Conservation (phyloP, 2,329 filamentous ascomycete genomes). For the Colletotrichum somersetense region DNA sequence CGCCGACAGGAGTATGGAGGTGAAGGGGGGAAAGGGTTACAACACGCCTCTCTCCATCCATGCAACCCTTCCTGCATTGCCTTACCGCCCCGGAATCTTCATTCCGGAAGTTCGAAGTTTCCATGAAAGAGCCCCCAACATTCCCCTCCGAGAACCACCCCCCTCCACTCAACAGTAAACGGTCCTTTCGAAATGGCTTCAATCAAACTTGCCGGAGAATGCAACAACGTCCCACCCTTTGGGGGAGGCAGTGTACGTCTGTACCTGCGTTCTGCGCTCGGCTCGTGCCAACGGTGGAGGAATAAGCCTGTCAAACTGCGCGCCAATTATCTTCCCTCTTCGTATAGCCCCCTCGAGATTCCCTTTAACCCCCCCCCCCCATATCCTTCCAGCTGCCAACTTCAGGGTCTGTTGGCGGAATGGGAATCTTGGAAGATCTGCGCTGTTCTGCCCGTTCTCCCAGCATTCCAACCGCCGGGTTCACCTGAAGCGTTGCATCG, state of each 20-base stretch:
- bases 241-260: constrained; percentile 23
- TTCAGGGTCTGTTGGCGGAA: constrained; percentile 25
- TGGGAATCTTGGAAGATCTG: constrained; percentile 42
- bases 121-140: background rate
- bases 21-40: background rate
- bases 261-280: constrained; percentile 40
- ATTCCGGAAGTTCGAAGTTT: background rate
- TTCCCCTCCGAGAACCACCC: background rate
- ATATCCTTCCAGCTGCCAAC: constrained; percentile 28
- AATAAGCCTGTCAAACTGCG: background rate
- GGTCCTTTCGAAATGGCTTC: constrained; percentile 11
- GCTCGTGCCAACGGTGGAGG: constrained; percentile 6
- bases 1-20: constrained; percentile 17
- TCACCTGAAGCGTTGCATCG: constrained; percentile 41
- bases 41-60: constrained; percentile 15
- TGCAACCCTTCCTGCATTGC: constrained; percentile 20
- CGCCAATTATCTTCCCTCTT: constrained; percentile 6
- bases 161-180: background rate
- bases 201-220: constrained; percentile 4
- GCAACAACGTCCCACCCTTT: constrained; percentile 1
- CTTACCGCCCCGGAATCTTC: constrained; percentile 2
- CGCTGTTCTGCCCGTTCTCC: constrained; percentile 22
- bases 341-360: constrained; percentile 23
- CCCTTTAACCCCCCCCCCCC: background rate
- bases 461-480: constrained; percentile 33